Evolutionary conservation across 1,139 yeast species (phyloP), one percentile per base, ranked within the genome.

Genomic region (Geotrichum histeridarum): DNA sequence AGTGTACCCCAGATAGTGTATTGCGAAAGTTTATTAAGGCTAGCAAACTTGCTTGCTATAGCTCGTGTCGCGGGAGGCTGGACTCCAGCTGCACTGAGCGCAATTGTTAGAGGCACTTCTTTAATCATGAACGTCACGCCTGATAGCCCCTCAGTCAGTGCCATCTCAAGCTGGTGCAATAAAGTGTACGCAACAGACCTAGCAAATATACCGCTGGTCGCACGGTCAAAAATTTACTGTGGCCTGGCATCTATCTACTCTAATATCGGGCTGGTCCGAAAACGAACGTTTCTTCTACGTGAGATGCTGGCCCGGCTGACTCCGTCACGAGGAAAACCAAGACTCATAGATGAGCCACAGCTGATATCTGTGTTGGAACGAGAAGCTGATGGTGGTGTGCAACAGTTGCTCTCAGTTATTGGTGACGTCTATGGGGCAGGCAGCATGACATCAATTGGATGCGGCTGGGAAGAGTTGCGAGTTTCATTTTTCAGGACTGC

Each of bases 1-100:
- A 80, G 80, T 61, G 91, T 86, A 0, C 98, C 98, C 0, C 93
- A 85, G 59, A 70, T 86, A 2, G 91, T 90, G 0, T 86, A 83
- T 60, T 82, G 87, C 46, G 96, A 89, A 60, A 76, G 84, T 3
- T 73, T 86, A 2, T 63, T 90, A 41, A 75, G 96, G 55, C 78
- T 78, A 50, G 72, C 85, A 35, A 81, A 81, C 56, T 76, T 87
- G 54, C 77, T 86, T 77, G 76, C 84, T 1, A 69, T 76, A 9
- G 70, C 83, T 6, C 77, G 77, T 57, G 67, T 77, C 4, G 82
- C 83, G 3, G 76, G 78, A 11, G 82, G 78, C 4, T 70, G 83
- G 61, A 74, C 76, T 42, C 63, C 70, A 0, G 67, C 67, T 0
- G 74, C 78, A 1, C 66, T 81, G 42, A 73, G 76, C 5, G 69